Base-by-base conservation (phyloP, 2,329 filamentous ascomycete species). In the Calonectria montana region DNA sequence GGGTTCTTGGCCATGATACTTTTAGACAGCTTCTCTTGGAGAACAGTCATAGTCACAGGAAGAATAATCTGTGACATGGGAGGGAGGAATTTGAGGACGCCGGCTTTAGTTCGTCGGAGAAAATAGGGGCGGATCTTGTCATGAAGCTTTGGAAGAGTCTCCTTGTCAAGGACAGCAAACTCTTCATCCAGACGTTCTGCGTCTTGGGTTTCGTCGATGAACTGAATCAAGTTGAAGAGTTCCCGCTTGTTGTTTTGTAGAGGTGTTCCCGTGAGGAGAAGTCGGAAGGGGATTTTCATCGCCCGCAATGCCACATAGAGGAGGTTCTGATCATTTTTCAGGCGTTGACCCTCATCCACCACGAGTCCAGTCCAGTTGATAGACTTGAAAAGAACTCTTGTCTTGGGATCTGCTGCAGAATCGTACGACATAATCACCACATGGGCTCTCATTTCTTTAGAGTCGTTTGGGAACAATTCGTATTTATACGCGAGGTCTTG, bases 401-500 rank as follows among this genome's bases (percentile, higher is more conserved):
- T 93, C 64, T 88, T 89, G 6, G 93, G 90, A 74, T 98, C 95
- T 45, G 93, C 88, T 41, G 95, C 94, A 10, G 95, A 94, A 80
- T 98, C 96, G 79, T 98, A 99, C 0, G 96, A 98, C 81, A 97
- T 97, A 78, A 99, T 93, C 1, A 99, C 95, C 23, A 98, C 90
- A 79, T 99, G 96, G 35, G 95, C 96, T 77, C 92, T 93, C 81
- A 98, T 91, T 62, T 94, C 91, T 57, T 88, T 90, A 12, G 86
- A 85, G 1, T 88, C 85, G 29, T 87, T 80, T 0, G 94, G 94
- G 80, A 97, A 98, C 73, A 99, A 90, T 82, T 99, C 97, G 80
- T 97, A 92, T 41, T 93, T 87, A 77, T 93, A 93, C 0, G 94
- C 93, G 71, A 97, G 89, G 43, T 94, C 91, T 75, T 97, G 93